phyloP scores from a whole-genome alignment of 2,329 filamentous ascomycete genomes.

The Penicillium decumbens region DNA sequence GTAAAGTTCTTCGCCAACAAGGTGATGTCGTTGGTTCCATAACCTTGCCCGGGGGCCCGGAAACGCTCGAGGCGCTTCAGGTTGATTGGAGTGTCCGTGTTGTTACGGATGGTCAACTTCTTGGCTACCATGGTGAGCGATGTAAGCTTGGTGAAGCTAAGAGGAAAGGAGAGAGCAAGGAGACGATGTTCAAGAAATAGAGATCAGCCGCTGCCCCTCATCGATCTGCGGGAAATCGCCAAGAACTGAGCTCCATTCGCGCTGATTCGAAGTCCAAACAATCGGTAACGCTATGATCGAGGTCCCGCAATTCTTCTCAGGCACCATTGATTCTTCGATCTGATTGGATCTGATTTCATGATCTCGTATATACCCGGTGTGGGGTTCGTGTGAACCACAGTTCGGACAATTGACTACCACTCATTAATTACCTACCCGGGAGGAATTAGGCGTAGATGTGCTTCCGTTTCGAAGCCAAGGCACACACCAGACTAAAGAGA shows the following conservation, averaged over 20 bases:
- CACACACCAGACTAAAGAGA: no score
- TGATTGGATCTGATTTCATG: no score
- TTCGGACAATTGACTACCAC: no score
- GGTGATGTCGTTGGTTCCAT: conserved; percentile 29
- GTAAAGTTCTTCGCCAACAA: conserved; percentile 48
- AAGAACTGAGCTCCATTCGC: conserved; percentile 11
- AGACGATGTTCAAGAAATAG: neutral
- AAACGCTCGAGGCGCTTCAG: conserved; percentile 72
- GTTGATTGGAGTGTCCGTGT: conserved; percentile 68
- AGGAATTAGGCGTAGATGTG: no score
- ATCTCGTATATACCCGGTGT: no score
- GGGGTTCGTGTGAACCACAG: no score
- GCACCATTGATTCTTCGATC: no score
- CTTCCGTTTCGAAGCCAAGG: no score
- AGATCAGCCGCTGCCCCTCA: conserved; percentile 11
- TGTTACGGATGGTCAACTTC: conserved; percentile 70
- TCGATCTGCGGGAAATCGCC: conserved; percentile 16
- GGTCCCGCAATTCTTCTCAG: no score
- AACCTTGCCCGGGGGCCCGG: conserved; percentile 48
- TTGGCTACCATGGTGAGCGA: conserved; percentile 37
- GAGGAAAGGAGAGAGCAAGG: neutral
- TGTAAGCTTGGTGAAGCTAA: neutral
- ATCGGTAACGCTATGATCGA: no score
- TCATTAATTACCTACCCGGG: no score
- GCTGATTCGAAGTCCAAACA: no score